Evolutionary conservation across 2,329 filamentous ascomycete genomes (phyloP), one percentile per base, ranked within the genome.

Genomic region (Didymella exigua): DNA sequence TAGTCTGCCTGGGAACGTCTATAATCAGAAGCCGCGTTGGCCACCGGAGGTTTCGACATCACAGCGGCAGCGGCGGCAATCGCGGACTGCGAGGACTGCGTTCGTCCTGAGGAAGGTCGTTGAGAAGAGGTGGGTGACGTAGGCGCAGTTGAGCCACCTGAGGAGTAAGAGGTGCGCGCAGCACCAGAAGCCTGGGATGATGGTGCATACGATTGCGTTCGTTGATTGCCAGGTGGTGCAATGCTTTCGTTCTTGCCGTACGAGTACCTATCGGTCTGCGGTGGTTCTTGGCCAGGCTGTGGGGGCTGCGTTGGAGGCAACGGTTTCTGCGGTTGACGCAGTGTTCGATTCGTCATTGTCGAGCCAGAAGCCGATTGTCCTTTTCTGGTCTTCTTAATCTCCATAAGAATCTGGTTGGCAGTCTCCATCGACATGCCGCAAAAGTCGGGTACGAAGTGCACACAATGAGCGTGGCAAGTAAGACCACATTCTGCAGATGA

Each of bases 351-450:
- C n/a, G 56, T 62, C 75, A 93, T 80, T 38, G 75, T 78, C 46
- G 80, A 79, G 58, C 79, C 78, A 51, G 80, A 75, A 55, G 79
- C 79, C 4, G 80, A 76, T 70, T 84, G 83, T 77, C 86, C 84
- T 70, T 87, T 86, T 77, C 93, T 96, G 56, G 89, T 88, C 44
- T 86, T 87, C 69, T 91, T 86, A 65, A 97, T 90, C 44, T 93
- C 91, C 61, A 92, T 89, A 49, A 98, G 77, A 62, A 99, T 97
- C 71, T 96, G 87, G 75, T 97, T 98, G 37, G 95, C 95, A 31
- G 91, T 90, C 53, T 95, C 90, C 95, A 98, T 98, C 24, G 92
- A 96, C 92, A 99, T 99, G 66, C 95, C 95, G 75, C 95, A 99
- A 78, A 99, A 99, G 75, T 99, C 95, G 18, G 95, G 95, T 27